phyloP scores from a whole-genome alignment of 257 asterid genomes.

The Ocimum tenuiflorum region DNA sequence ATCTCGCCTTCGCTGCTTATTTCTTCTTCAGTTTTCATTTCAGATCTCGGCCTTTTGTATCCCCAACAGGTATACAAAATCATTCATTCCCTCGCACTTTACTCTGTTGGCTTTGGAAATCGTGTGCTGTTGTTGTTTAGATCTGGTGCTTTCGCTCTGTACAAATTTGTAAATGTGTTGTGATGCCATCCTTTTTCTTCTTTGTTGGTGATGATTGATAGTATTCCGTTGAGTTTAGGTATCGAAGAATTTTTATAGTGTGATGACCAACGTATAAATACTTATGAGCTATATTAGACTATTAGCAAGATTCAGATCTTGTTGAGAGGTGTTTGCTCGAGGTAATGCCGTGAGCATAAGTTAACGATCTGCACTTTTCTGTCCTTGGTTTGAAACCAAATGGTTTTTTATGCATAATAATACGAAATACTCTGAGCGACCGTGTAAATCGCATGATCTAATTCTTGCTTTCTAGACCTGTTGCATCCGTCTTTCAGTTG shows the following conservation, averaged over 20 bases:
- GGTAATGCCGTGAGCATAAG: not conserved
- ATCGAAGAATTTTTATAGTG: not conserved
- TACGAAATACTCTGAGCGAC: not conserved
- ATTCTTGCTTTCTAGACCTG: constrained; percentile 12
- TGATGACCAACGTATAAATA: too few species aligned
- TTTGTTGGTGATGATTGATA: not conserved
- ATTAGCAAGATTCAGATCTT: constrained; percentile 16
- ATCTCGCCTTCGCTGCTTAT: not conserved
- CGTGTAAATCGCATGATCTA: not conserved
- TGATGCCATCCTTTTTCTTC: not conserved
- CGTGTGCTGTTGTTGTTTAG: not conserved
- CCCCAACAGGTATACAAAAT: constrained; percentile 13
- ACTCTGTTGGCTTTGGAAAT: not conserved
- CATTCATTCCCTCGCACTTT: not conserved
- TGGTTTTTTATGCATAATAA: not conserved
- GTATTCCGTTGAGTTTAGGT: not conserved
- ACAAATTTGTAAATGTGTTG: not conserved
- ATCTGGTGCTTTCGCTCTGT: constrained; percentile 6
- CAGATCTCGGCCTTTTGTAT: constrained; percentile 15
- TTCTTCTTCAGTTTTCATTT: not conserved
- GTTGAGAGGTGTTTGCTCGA: not conserved
- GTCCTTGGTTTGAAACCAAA: not conserved
- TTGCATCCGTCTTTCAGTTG: not conserved
- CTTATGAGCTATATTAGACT: too few species aligned
- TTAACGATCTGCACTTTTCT: constrained; percentile 15